A percentile compares a stretch with the other conserved stretches of the same genome.
Evolutionary conservation across 306 rosid species (phyloP).

Genomic region (Malus orientalis): DNA sequence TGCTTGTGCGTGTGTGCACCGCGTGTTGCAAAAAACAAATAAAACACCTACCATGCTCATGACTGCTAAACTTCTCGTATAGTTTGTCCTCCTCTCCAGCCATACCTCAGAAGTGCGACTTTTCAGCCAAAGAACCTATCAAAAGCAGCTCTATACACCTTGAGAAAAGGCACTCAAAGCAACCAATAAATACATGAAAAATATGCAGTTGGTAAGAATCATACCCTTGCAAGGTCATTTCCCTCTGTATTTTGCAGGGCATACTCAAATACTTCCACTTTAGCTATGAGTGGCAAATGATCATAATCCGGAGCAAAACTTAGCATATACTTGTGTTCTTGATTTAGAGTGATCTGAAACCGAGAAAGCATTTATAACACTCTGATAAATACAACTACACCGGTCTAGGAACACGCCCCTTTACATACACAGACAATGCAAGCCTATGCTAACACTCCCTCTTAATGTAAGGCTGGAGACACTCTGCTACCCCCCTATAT

Average conservation of each 20-base stretch:
- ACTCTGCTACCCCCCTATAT: neutral
- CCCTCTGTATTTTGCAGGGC: constrained; percentile 92
- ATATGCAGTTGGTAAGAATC: constrained; percentile 4
- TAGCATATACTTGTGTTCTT: constrained; percentile 90
- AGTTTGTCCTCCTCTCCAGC: constrained; percentile 97
- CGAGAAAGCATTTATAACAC: constrained; percentile 9
- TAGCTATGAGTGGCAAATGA: constrained; percentile 89
- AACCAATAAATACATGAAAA: neutral
- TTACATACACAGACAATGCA: neutral
- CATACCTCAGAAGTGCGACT: constrained; percentile 97
- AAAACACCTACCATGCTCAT: constrained; percentile 80
- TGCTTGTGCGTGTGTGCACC: neutral
- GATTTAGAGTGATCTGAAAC: constrained; percentile 82
- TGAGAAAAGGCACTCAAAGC: constrained; percentile 16
- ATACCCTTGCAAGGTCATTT: constrained; percentile 80
- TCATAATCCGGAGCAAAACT: constrained; percentile 97
- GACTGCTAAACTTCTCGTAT: constrained; percentile 96
- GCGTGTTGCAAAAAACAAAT: neutral
- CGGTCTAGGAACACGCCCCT: neutral
- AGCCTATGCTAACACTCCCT: no score
- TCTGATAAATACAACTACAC: constrained; percentile 3
- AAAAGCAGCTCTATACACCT: constrained; percentile 18
- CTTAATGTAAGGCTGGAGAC: neutral
- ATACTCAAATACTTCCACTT: constrained; percentile 95
- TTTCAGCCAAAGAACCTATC: constrained; percentile 95